Percentiles rank a stretch among this genome's conserved stretches.
Conservation (phyloP, 2,329 filamentous ascomycete genomes). For the Fusarium odoratissimum region DNA sequence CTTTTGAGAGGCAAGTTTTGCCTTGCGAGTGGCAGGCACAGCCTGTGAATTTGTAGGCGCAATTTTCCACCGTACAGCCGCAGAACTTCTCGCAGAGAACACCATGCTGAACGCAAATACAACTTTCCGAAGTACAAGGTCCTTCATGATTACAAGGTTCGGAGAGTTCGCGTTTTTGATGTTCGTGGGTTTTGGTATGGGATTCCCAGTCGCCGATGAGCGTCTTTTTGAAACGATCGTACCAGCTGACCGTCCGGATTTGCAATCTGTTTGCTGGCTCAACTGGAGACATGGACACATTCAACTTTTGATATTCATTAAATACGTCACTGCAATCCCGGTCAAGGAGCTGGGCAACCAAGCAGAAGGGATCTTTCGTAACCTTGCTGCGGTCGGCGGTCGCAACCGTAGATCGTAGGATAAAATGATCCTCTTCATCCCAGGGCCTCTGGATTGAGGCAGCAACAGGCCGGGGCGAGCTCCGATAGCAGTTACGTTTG, state of each 20-base stretch:
- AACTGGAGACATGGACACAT: conserved; percentile 41
- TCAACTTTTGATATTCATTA: conserved; percentile 44
- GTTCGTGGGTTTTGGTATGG: conserved; percentile 65
- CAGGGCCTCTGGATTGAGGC: conserved; percentile 50
- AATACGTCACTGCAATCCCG: conserved; percentile 66
- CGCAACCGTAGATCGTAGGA: conserved; percentile 61
- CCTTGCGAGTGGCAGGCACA: conserved; percentile 73
- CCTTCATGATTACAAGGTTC: conserved; percentile 78
- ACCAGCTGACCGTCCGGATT: conserved; percentile 63
- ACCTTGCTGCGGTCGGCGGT: conserved; percentile 56
- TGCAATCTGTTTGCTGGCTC: conserved; percentile 48
- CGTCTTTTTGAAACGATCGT: conserved; percentile 67
- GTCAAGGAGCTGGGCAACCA: conserved; percentile 61
- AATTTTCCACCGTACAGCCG: conserved; percentile 68
- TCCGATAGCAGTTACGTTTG: conserved; percentile 56
- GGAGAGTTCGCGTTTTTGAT: conserved; percentile 67
- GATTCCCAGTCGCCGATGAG: conserved; percentile 67
- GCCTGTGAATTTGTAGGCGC: conserved; percentile 73
- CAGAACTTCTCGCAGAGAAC: conserved; percentile 81
- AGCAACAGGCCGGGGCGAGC: conserved; percentile 38
- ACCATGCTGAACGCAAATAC: conserved; percentile 70
- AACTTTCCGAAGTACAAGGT: conserved; percentile 69
- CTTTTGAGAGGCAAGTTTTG: conserved; percentile 66
- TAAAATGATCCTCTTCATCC: conserved; percentile 61
- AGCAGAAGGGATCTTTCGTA: conserved; percentile 58